Conservation (phyloP, 2,329 filamentous ascomycete species). For the Beauveria varroae region DNA sequence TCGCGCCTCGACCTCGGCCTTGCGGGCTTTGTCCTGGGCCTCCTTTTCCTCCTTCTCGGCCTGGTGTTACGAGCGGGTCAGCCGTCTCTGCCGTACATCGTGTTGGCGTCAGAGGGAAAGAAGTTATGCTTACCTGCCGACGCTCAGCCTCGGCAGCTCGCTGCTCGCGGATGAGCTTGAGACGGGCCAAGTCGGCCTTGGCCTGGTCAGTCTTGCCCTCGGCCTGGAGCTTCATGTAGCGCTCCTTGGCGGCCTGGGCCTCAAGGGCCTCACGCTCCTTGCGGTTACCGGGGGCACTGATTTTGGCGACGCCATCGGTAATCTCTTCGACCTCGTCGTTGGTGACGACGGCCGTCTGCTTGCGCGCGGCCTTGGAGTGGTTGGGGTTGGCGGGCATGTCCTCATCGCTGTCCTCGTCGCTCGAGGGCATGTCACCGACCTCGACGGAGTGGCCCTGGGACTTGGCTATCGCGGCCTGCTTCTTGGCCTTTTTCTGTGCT, state of each 20-base stretch:
- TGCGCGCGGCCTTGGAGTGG: slow-evolving; percentile 68
- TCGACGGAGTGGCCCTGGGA: slow-evolving; percentile 65
- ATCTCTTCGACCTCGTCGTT: slow-evolving; percentile 38
- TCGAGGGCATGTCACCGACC: slow-evolving; percentile 78
- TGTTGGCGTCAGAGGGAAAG: neutral
- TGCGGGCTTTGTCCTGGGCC: slow-evolving; percentile 40
- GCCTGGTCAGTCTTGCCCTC: slow-evolving; percentile 97
- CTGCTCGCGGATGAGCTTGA: slow-evolving; percentile 77
- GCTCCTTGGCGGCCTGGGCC: slow-evolving; percentile 80
- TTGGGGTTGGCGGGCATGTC: slow-evolving; percentile 86
- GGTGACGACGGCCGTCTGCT: slow-evolving; percentile 38
- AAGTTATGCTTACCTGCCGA: slow-evolving; percentile 58
- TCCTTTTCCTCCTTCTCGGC: slow-evolving; percentile 53
- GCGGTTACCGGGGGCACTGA: slow-evolving; percentile 39
- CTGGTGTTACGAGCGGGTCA: slow-evolving; percentile 25
- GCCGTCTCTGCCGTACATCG: neutral
- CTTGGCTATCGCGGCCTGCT: slow-evolving; percentile 77
- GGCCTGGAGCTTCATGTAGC: slow-evolving; percentile 84
- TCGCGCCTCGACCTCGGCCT: slow-evolving; percentile 44
- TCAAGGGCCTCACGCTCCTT: slow-evolving; percentile 68
- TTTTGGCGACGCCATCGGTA: slow-evolving; percentile 48
- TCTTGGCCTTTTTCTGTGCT: slow-evolving; percentile 80
- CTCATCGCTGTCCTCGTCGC: slow-evolving; percentile 49
- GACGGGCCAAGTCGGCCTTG: slow-evolving; percentile 75
- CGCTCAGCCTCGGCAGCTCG: slow-evolving; percentile 75